Evolutionary conservation across 176 grass and related monocot species (phyloP).

Genomic region (Bolboschoenus planiculmis): DNA sequence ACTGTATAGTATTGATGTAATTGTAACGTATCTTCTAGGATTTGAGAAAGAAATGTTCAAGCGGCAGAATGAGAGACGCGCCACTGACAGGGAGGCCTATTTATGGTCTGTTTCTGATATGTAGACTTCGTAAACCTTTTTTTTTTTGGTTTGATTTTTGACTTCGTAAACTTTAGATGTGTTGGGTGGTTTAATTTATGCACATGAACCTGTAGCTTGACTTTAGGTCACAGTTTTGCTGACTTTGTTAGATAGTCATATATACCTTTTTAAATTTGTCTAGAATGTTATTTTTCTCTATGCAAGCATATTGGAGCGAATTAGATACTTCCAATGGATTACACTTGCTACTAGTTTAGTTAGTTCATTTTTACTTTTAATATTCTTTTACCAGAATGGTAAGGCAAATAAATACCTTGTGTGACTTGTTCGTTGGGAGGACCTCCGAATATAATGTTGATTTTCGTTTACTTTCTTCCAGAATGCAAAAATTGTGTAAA

Average conservation of each 20-base stretch:
- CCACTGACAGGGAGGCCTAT: constrained; percentile 73
- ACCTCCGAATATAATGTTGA: background rate
- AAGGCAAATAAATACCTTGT: background rate
- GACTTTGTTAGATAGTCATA: background rate
- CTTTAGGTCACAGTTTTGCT: background rate
- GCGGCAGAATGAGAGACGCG: constrained; percentile 74
- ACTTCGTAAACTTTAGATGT: background rate
- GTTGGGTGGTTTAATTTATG: background rate
- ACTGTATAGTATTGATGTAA: background rate
- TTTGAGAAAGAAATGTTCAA: constrained; percentile 86
- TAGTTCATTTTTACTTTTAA: background rate
- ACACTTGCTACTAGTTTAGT: background rate
- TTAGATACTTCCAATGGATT: background rate
- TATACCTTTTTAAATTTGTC: background rate
- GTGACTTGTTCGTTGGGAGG: background rate
- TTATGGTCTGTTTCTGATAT: constrained; percentile 92
- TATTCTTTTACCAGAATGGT: background rate
- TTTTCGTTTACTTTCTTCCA: background rate
- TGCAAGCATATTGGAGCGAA: background rate
- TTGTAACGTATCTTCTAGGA: constrained; percentile 34
- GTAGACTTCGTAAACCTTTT: constrained; percentile 14
- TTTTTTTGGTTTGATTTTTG: background rate
- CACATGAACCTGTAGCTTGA: background rate
- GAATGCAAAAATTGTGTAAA: too few species aligned
- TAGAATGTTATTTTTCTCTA: background rate